Evolutionary conservation across 1,284 basidiomycete species (phyloP).

Genomic region (Fomitiporia mediterranea): DNA sequence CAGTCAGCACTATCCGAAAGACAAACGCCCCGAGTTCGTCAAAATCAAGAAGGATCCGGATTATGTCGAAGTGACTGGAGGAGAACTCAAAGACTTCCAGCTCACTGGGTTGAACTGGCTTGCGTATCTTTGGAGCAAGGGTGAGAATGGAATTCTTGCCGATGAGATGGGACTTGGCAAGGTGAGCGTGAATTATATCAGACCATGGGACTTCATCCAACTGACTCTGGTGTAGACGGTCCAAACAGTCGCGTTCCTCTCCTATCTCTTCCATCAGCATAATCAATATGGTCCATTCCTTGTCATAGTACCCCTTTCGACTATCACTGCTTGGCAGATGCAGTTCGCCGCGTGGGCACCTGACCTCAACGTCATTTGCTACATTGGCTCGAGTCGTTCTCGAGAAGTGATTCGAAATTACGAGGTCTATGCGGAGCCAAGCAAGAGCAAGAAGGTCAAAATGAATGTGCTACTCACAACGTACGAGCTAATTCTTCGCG

Average conservation of each 20-base stretch:
- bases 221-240: slow-evolving; percentile 64
- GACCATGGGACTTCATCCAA: slow-evolving; percentile 20
- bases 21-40: slow-evolving; percentile 76
- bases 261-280: slow-evolving; percentile 91
- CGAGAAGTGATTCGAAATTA: slow-evolving; percentile 90
- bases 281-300: slow-evolving; percentile 97
- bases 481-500: slow-evolving; percentile 94
- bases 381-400: slow-evolving; percentile 87
- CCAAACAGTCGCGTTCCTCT: slow-evolving; percentile 94
- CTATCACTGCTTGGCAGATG: slow-evolving; percentile 96
- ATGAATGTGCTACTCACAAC: slow-evolving; percentile 98
- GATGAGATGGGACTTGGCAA: slow-evolving; percentile 99
- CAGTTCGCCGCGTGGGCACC: slow-evolving; percentile 97
- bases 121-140: slow-evolving; percentile 91
- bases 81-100: slow-evolving; percentile 96
- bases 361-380: slow-evolving; percentile 94
- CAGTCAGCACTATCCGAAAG: slow-evolving; percentile 65
- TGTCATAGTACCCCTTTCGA: slow-evolving; percentile 96
- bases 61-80: slow-evolving; percentile 77
- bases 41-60: slow-evolving; percentile 90
- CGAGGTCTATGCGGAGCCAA: slow-evolving; percentile 76
- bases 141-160: slow-evolving; percentile 95
- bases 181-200: slow-evolving; percentile 35
- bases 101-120: slow-evolving; percentile 98
- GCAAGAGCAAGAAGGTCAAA: slow-evolving; percentile 75